Base-by-base conservation (phyloP, 176 grass and related monocot genomes). In the Paspalum notatum region DNA sequence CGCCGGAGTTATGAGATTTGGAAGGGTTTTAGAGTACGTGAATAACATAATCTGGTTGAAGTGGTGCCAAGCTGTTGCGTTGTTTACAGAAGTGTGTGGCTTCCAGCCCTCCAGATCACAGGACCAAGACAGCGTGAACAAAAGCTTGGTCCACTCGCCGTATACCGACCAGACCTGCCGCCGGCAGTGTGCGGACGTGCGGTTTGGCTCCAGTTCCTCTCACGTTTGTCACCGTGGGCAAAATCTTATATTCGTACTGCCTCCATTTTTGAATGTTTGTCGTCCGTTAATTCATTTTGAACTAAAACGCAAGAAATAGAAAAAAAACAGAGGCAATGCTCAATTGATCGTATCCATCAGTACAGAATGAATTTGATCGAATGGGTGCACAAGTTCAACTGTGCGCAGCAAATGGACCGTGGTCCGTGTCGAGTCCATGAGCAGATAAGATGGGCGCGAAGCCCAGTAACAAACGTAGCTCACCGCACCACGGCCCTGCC, bases 371-470 rank as follows among this genome's bases (percentile, higher is more conserved):
- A n/a, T n/a, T n/a, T n/a, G n/a, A n/a, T n/a, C 32, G 3, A 32
- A 32, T 32, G 32, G 1, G 32, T 32, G 2, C 32, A 1, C 32
- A 32, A 32, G 32, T 32, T 32, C 32, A 32, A 32, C 32, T 32
- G 32, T 32, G 3, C 32, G 32, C 32, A 32, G 32, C 32, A 32
- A 32, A 32, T 32, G 32, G 57, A 27, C 18, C 75, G 25, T 50
- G 46, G 43, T 1, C 13, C 32, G 15, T 25, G n/a, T 50, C 12
- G 41, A 46, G 14, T 76, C n/a, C 42, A 73, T 0, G 45, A 66
- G 20, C 57, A 76, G 78, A 82, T 87, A 82, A 87, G 63, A 22
- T 58, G 63, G 56, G 39, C 17, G 54, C 44, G 49, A 79, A 58
- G 18, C 27, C 42, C 78, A 24, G 4, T 9, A 24, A 8, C 22